These are phyloP conservation scores for Anthracocystis walkeri DNA, from an alignment of 1,284 basidiomycete genomes.

Conservation along the genomic window DNA sequence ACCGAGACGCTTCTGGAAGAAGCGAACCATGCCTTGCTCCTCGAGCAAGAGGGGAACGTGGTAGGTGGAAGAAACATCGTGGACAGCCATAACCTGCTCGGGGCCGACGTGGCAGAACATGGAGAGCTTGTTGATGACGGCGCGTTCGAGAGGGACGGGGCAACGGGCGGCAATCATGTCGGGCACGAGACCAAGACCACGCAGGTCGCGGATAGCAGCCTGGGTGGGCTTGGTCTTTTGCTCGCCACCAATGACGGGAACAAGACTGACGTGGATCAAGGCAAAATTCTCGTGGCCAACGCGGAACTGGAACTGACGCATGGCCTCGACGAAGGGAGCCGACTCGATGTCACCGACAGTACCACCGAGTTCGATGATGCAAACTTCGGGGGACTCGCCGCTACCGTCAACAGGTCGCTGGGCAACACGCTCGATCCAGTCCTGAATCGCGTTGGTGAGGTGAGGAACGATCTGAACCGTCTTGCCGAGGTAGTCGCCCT, in stretches of 20 bases:
- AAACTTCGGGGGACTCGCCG: constrained; percentile 92
- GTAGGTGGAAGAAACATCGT: constrained; percentile 96
- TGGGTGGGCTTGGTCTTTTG: constrained; percentile 99
- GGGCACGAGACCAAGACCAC: constrained; percentile 91
- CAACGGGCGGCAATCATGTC: constrained; percentile 95
- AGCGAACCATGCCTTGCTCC: constrained; percentile 89
- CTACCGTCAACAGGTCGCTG: constrained; percentile 95
- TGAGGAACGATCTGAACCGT: constrained; percentile 98
- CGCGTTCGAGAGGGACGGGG: constrained; percentile 77
- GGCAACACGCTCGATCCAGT: constrained; percentile 96
- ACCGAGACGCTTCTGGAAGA: constrained; percentile 83
- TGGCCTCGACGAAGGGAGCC: constrained; percentile 96
- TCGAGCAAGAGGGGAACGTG: constrained; percentile 94
- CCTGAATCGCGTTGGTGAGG: constrained; percentile 95
- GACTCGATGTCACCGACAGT: constrained; percentile 97
- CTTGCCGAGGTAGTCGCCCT: constrained; percentile 97
- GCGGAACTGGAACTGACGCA: constrained; percentile 98
- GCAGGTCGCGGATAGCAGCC: constrained; percentile 92
- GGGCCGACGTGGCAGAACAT: constrained; percentile 98
- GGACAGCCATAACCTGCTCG: constrained; percentile 94
- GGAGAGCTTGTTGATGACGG: constrained; percentile 94
- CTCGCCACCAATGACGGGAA: constrained; percentile 97
- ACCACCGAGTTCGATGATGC: constrained; percentile 95
- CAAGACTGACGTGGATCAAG: constrained; percentile 95
- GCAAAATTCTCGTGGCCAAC: constrained; percentile 98